Conservation (phyloP, 1,284 basidiomycete species). For the Wolfiporia cocos region DNA sequence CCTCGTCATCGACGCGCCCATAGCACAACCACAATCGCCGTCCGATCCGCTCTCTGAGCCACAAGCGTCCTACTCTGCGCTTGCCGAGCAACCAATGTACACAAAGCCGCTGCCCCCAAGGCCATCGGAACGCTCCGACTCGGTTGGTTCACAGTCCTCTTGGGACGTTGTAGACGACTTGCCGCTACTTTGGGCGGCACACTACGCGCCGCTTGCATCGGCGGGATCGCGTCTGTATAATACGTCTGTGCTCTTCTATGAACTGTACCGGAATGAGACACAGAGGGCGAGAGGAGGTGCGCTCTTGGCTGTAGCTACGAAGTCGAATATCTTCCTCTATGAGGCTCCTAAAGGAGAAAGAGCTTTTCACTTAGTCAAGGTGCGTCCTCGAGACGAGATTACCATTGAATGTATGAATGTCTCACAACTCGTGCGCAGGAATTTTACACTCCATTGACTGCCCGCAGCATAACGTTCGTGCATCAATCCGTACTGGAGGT, state of each 20-base stretch:
- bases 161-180: slow-evolving; percentile 78
- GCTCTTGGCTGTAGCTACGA: slow-evolving; percentile 70
- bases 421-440: slow-evolving; percentile 39
- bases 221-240: slow-evolving; percentile 58
- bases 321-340: slow-evolving; percentile 64
- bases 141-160: slow-evolving; percentile 35
- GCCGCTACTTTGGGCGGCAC: slow-evolving; percentile 74
- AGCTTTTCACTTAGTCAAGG: slow-evolving; percentile 77
- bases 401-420: background rate
- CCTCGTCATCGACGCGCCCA: slow-evolving; percentile 43
- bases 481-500: slow-evolving; percentile 58
- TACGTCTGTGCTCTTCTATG: slow-evolving; percentile 55
- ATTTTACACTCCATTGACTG: slow-evolving; percentile 69
- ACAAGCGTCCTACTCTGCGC: slow-evolving; percentile 20
- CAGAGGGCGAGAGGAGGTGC: slow-evolving; percentile 47
- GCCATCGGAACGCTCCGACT: slow-evolving; percentile 10
- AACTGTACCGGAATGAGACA: slow-evolving; percentile 54
- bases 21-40: slow-evolving; percentile 15
- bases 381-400: slow-evolving; percentile 21
- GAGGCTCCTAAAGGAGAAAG: slow-evolving; percentile 76
- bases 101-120: slow-evolving; percentile 8
- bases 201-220: slow-evolving; percentile 68
- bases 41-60: slow-evolving; percentile 16
- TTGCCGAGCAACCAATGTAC: slow-evolving; percentile 13
- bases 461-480: slow-evolving; percentile 60